Evolutionary conservation across 2,329 filamentous ascomycete genomes (phyloP).

Genomic region (Exophiala aquamarina): DNA sequence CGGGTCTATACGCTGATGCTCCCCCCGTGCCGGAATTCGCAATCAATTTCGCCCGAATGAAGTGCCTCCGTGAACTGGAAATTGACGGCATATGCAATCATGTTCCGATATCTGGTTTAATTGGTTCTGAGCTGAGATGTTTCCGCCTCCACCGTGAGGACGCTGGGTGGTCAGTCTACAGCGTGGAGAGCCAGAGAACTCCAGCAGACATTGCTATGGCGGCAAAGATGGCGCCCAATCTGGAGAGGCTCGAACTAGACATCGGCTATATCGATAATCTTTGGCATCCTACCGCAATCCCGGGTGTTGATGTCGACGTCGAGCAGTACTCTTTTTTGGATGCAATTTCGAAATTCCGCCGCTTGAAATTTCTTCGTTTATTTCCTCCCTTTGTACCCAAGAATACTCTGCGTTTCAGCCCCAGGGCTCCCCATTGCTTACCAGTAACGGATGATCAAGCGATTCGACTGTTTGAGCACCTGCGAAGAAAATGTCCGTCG

Average conservation of each 20-base stretch:
- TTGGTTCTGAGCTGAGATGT: constrained; percentile 13
- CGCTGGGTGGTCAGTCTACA: constrained; percentile 11
- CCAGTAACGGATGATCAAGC: constrained; percentile 26
- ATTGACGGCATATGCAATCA: constrained; percentile 27
- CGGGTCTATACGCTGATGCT: constrained; percentile 4
- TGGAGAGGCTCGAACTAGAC: constrained; percentile 27
- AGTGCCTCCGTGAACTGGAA: constrained; percentile 20
- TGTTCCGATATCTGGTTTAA: constrained; percentile 21
- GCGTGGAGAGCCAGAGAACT: constrained; percentile 18
- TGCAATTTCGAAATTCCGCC: constrained; percentile 24
- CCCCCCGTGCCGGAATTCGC: constrained; percentile 7
- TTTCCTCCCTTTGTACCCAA: constrained; percentile 26
- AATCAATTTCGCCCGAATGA: constrained; percentile 18
- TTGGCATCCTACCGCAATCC: constrained; percentile 28
- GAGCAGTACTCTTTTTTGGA: constrained; percentile 26
- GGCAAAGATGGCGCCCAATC: constrained; percentile 18
- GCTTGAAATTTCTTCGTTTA: constrained; percentile 24
- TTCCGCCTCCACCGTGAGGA: constrained; percentile 22
- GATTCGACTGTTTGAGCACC: constrained; percentile 26
- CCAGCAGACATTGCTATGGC: constrained; percentile 19
- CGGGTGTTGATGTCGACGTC: constrained; percentile 28
- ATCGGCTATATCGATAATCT: constrained; percentile 26
- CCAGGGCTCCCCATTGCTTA: constrained; percentile 5
- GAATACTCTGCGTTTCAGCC: constrained; percentile 4
- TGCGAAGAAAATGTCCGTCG: constrained; percentile 19